Evolutionary conservation across 352 stramenopile genomes (phyloP).

Genomic region (Globisporangium megalacanthum): DNA sequence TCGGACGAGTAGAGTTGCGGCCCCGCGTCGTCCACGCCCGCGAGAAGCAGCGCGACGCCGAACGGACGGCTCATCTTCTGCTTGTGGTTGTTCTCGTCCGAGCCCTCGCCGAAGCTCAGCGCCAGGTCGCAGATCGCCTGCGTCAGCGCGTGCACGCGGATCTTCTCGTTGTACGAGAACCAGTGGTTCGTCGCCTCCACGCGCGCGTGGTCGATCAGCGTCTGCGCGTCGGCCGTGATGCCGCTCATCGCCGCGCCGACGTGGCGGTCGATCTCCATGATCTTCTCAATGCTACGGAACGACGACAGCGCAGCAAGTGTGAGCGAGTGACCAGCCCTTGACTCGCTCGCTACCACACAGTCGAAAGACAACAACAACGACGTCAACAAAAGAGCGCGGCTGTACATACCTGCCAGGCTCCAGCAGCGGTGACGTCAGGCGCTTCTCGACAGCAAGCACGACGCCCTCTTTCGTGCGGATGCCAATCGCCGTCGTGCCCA

Average conservation of each 20-base stretch:
- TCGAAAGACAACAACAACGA: background rate
- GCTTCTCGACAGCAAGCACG: constrained; percentile 98
- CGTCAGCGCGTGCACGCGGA: constrained; percentile 97
- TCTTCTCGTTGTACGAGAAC: constrained; percentile 98
- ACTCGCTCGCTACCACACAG: background rate
- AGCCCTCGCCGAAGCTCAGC: constrained; percentile 93
- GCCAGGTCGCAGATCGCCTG: constrained; percentile 98
- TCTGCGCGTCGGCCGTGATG: constrained; percentile 97
- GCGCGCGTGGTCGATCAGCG: constrained; percentile 98
- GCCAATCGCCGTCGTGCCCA: constrained; percentile 97
- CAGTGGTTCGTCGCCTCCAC: constrained; percentile 98
- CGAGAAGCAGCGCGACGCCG: constrained; percentile 97
- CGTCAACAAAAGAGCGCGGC: too few species aligned
- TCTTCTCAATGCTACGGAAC: constrained; percentile 96
- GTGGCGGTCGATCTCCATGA: constrained; percentile 99
- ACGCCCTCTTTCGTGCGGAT: constrained; percentile 97
- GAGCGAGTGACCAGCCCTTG: too few species aligned
- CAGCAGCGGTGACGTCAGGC: constrained; percentile 94
- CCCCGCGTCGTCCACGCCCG: constrained; percentile 93
- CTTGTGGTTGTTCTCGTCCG: constrained; percentile 93
- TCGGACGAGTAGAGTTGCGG: constrained; percentile 97
- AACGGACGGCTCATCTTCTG: constrained; percentile 99
- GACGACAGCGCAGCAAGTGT: background rate
- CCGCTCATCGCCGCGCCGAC: constrained; percentile 98
- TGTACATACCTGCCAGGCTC: constrained; percentile 80